A percentile compares a stretch with the other conserved stretches of the same genome.
Conservation (phyloP, 345 rosid genomes). For the Rubroshorea leprosula region DNA sequence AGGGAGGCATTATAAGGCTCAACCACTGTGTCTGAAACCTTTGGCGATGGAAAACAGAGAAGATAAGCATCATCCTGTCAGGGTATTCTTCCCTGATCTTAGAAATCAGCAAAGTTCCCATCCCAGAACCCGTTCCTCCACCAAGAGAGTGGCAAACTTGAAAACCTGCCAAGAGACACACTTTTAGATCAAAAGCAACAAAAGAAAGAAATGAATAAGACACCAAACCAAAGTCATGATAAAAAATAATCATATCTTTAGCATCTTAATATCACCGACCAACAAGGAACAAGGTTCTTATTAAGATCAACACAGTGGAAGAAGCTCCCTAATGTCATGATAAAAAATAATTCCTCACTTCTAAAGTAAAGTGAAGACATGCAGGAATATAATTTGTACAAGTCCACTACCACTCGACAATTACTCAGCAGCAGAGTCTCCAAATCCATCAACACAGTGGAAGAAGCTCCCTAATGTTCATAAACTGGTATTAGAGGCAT, state of each 20-base stretch:
- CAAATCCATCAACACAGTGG: constrained; percentile 55
- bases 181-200: too few species aligned
- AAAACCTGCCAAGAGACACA: constrained; percentile 10
- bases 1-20: constrained; percentile 31
- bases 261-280: not conserved
- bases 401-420: constrained; percentile 55
- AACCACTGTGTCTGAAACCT: constrained; percentile 27
- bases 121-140: constrained; percentile 31
- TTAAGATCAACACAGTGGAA: too few species aligned
- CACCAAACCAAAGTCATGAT: not conserved
- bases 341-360: too few species aligned
- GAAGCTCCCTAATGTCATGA: too few species aligned
- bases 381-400: not conserved
- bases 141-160: constrained; percentile 35
- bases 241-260: not conserved
- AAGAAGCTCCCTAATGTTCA: constrained; percentile 58
- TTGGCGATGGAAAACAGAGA: constrained; percentile 30
- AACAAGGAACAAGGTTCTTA: not conserved
- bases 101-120: constrained; percentile 28
- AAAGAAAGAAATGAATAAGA: not conserved
- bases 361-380: constrained; percentile 5
- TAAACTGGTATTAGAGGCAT: constrained; percentile 1
- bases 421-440: constrained; percentile 68
- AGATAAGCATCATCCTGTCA: constrained; percentile 29
- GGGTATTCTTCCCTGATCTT: constrained; percentile 30